Conservation (phyloP, 495 filamentous ascomycete genomes). For the Sordaria brevicollis region DNA sequence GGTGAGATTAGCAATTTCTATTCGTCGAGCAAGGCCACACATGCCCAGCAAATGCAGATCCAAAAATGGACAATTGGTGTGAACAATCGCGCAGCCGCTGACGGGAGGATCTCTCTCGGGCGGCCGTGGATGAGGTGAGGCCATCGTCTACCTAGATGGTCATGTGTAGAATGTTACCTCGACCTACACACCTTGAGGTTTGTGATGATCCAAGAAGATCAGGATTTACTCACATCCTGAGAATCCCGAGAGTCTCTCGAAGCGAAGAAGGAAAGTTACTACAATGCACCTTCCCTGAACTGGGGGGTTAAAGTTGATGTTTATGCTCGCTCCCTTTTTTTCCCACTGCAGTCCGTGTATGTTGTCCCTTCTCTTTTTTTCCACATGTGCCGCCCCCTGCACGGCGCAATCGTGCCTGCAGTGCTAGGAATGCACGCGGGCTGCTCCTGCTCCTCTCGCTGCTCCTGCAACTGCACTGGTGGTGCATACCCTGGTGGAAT, state of each 20-base stretch:
- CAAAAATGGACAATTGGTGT: not conserved
- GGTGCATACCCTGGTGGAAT: not conserved
- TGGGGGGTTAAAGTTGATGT: not conserved
- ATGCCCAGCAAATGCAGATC: not conserved
- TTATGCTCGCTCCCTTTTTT: not conserved
- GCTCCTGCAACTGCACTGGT: not conserved
- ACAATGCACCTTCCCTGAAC: not conserved
- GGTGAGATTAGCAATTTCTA: slow-evolving; percentile 27
- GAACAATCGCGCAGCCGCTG: not conserved
- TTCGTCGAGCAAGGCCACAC: slow-evolving; percentile 15
- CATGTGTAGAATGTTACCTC: not conserved
- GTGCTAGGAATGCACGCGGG: not conserved
- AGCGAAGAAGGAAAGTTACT: not conserved
- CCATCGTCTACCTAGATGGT: not conserved
- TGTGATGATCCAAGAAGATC: not conserved
- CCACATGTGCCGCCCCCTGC: not conserved
- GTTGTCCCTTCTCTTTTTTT: not conserved
- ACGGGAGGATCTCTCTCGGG: not conserved
- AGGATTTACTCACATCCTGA: too few species aligned
- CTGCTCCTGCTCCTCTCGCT: too few species aligned
- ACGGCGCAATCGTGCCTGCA: not conserved
- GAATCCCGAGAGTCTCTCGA: not conserved
- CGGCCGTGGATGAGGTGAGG: not conserved
- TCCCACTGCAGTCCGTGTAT: too few species aligned
- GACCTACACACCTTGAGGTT: not conserved